Base-by-base conservation (phyloP, 116 monocot species). In the Thalassia testudinum region DNA sequence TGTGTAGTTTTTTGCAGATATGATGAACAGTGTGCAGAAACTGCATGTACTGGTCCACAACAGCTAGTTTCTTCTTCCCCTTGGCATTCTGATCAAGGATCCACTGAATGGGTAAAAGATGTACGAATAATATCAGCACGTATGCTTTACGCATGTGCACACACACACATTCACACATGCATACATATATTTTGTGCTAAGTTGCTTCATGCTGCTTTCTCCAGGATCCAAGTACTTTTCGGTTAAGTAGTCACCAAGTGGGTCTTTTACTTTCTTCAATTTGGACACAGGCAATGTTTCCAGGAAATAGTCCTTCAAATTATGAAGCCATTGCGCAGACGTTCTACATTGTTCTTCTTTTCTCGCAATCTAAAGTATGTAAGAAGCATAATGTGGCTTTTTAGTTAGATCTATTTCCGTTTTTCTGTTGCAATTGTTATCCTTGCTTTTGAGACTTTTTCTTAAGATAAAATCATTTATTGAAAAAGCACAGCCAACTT, bases 251-350 rank as follows among this genome's bases (percentile, higher is more conserved):
- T 52, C 74, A 62, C 28, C 84, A 95, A 50, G 79, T 85, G n/a
- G 63, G 44, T 5, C 81, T 95, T 72, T 26, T 85, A 43, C 70
- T 95, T 60, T 88, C 95, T 29, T 95, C 95, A 26, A 62, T 95
- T 62, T 95, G 83, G 84, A 66, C 60, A 64, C 95, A 95, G 51
- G 75, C 95, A 12, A 73, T 74, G n/a, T 84, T 61, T 48, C 70
- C 78, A 67, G 65, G 69, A 63, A 95, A 88, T 68, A 71, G 72
- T 62, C 88, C 95, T 30, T 73, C 78, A 62, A 95, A 87, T 47
- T 95, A 76, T 61, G 88, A 88, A 78, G 95, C 95, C 0, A 75
- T 95, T 58, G 73, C 95, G 66, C 84, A 95, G 59, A 95, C 95
- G 24, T 95, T 81, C 60, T 67, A 81, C 63, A 62, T 95, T 62